These are phyloP conservation scores for Camellia granthamiana DNA, from an alignment of 148 eudicot genomes.

Conservation along the genomic window DNA sequence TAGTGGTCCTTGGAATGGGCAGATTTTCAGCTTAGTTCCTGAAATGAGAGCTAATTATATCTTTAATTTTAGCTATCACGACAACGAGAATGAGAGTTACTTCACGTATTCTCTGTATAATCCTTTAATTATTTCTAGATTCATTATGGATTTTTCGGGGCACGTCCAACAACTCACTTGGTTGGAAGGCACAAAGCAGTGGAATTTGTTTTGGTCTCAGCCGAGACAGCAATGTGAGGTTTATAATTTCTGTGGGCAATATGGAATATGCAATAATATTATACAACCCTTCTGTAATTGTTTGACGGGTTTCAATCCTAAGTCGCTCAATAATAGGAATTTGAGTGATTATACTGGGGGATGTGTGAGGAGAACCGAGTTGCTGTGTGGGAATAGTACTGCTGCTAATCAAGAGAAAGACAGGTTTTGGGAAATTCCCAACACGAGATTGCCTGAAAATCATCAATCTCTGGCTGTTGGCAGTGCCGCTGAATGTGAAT, in stretches of 20 bases:
- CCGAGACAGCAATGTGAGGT: slow-evolving; percentile 58
- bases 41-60: slow-evolving; percentile 51
- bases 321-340: slow-evolving; percentile 31
- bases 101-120: slow-evolving; percentile 40
- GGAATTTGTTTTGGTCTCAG: slow-evolving; percentile 63
- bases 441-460: slow-evolving; percentile 33
- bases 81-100: slow-evolving; percentile 51
- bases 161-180: slow-evolving; percentile 42
- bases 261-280: slow-evolving; percentile 40
- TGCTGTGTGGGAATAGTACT: slow-evolving; percentile 32
- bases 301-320: slow-evolving; percentile 31
- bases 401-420: slow-evolving; percentile 25
- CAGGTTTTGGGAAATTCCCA: slow-evolving; percentile 18
- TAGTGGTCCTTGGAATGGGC: slow-evolving; percentile 48
- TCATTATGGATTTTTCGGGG: slow-evolving; percentile 53
- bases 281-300: slow-evolving; percentile 44
- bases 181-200: slow-evolving; percentile 29
- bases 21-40: slow-evolving; percentile 46
- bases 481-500: slow-evolving; percentile 35
- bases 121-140: slow-evolving; percentile 38
- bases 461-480: slow-evolving; percentile 14
- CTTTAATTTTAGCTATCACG: slow-evolving; percentile 47
- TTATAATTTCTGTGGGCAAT: slow-evolving; percentile 52
- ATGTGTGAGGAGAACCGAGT: slow-evolving; percentile 31
- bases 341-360: slow-evolving; percentile 54